Evolutionary conservation across 1,284 basidiomycete genomes (phyloP).

Genomic region (Marasmius oreades): DNA sequence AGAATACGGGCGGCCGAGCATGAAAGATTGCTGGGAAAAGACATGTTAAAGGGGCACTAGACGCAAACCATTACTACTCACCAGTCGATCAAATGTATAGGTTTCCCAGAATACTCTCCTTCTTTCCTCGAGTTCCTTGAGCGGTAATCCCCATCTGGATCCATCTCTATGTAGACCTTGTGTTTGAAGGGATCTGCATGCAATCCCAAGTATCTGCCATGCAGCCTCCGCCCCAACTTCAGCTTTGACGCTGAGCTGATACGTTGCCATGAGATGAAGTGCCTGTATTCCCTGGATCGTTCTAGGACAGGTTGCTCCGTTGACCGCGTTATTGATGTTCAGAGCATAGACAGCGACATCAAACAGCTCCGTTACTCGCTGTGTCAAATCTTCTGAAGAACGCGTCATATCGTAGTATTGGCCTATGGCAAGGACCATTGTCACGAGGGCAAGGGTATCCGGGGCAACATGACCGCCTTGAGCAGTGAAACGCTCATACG

Average conservation of each 20-base stretch:
- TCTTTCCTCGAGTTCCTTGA: conserved; percentile 20
- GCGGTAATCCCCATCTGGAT: conserved; percentile 20
- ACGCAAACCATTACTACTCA: conserved; percentile 7
- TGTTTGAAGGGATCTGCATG: conserved; percentile 20
- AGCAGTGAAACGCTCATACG: conserved; percentile 15
- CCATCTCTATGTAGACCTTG: conserved; percentile 24
- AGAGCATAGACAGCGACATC: conserved; percentile 17
- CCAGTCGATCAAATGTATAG: conserved; percentile 21
- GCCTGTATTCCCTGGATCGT: conserved; percentile 22
- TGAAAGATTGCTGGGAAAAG: conserved; percentile 20
- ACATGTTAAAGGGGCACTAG: background rate
- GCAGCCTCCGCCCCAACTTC: conserved; percentile 20
- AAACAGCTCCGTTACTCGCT: conserved; percentile 16
- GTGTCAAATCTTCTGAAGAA: conserved; percentile 8
- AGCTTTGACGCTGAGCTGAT: conserved; percentile 19
- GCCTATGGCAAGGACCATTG: conserved; percentile 21
- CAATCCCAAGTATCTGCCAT: conserved; percentile 22
- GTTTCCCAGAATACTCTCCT: conserved; percentile 22
- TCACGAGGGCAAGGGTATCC: conserved; percentile 14
- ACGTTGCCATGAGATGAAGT: conserved; percentile 21
- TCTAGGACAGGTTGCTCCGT: conserved; percentile 10
- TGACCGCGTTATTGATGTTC: conserved; percentile 17
- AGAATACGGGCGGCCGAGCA: conserved; percentile 22
- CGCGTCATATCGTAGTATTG: conserved; percentile 19
- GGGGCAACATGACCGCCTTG: conserved; percentile 15